A percentile compares a stretch with the other conserved stretches of the same genome.
Conservation (phyloP, 345 rosid species). For the Heritiera fomes region DNA sequence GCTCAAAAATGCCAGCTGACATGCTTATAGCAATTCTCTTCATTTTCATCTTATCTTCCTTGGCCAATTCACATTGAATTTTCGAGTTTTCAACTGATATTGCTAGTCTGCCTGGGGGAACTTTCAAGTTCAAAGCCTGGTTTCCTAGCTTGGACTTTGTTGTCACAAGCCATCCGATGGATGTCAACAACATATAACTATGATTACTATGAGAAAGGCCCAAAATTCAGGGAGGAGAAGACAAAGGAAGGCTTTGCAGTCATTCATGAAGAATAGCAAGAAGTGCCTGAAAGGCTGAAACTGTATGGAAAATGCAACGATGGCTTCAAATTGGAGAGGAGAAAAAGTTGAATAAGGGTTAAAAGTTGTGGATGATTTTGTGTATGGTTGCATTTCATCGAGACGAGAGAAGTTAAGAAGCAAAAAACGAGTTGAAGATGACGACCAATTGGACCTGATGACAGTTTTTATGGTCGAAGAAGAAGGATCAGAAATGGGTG, state of each 20-base stretch:
- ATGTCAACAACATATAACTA: conserved; percentile 28
- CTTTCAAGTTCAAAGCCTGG: not conserved
- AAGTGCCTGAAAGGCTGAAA: not conserved
- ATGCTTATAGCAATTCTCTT: no score
- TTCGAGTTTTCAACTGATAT: no score
- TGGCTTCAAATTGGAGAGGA: conserved; percentile 36
- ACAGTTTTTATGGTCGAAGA: conserved; percentile 21
- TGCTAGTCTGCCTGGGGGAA: no score
- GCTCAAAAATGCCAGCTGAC: no score
- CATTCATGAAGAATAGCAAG: not conserved
- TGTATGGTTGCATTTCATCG: conserved; percentile 19
- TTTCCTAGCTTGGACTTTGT: conserved; percentile 21
- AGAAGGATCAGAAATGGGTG: not conserved
- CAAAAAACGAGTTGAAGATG: not conserved
- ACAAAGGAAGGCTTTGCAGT: conserved; percentile 24
- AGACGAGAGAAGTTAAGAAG: conserved; percentile 5
- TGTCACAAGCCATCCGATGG: conserved; percentile 12
- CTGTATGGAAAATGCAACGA: conserved; percentile 23
- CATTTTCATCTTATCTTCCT: no score
- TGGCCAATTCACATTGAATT: no score
- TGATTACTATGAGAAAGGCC: conserved; percentile 25
- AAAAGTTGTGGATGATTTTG: conserved; percentile 15
- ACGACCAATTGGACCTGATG: conserved; percentile 17
- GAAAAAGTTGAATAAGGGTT: conserved; percentile 17
- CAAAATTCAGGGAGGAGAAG: conserved; percentile 26